These are phyloP conservation scores for Carallia pectinifolia DNA, from an alignment of 345 rosid species.

Conservation along the genomic window DNA sequence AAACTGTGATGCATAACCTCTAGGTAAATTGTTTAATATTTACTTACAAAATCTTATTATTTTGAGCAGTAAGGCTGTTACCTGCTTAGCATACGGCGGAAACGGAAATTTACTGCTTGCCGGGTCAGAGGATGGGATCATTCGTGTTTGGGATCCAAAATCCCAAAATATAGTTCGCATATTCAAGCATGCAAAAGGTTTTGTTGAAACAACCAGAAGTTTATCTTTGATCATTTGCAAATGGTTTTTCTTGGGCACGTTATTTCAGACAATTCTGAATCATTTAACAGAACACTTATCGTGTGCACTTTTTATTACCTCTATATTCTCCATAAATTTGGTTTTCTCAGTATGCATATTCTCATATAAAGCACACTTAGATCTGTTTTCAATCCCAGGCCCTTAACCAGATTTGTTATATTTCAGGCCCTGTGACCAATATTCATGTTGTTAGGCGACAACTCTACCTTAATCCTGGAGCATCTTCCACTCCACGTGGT, in stretches of 20 bases:
- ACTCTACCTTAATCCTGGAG: conserved; percentile 16
- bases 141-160: conserved; percentile 65
- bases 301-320: neutral
- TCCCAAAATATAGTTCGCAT: conserved; percentile 45
- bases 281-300: neutral
- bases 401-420: neutral
- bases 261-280: neutral
- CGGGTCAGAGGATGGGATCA: conserved; percentile 78
- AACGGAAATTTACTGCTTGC: conserved; percentile 59
- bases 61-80: conserved; percentile 62
- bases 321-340: too few relatives aligned
- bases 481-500: conserved; percentile 27
- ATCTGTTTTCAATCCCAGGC: neutral
- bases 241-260: neutral
- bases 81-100: conserved; percentile 62
- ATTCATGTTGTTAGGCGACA: conserved; percentile 51
- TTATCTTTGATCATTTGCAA: conserved; percentile 6
- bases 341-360: neutral
- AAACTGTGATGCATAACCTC: neutral
- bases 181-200: conserved; percentile 67
- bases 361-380: neutral
- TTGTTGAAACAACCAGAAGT: neutral
- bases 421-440: conserved; percentile 71
- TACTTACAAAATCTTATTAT: conserved; percentile 1
- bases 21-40: neutral